These are phyloP conservation scores for Fusarium sp. DNA, from an alignment of 2,329 filamentous ascomycete species.

Conservation along the genomic window DNA sequence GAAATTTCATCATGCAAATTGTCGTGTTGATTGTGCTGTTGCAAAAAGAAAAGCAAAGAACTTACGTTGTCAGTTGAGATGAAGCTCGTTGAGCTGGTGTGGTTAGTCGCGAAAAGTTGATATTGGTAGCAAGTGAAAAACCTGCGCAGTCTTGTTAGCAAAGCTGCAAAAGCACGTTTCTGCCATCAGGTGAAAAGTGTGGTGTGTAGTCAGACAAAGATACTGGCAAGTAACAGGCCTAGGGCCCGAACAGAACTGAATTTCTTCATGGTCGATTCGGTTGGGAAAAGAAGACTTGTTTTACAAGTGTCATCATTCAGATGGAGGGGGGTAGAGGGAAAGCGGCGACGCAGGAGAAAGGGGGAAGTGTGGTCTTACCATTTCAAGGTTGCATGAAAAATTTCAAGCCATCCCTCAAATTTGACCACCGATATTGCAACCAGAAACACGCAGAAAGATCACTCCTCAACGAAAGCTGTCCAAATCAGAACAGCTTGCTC, in stretches of 20 bases:
- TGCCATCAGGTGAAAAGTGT: constrained; percentile 12
- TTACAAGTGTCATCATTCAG: constrained; percentile 78
- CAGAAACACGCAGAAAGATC: background rate
- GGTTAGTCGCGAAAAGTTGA: constrained; percentile 11
- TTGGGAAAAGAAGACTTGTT: constrained; percentile 87
- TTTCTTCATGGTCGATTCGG: constrained; percentile 90
- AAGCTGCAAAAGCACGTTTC: constrained; percentile 11
- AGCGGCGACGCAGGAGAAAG: constrained; percentile 34
- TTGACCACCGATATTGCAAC: constrained; percentile 3
- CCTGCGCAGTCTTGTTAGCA: constrained; percentile 40
- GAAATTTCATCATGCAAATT: constrained; percentile 76
- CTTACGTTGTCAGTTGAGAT: constrained; percentile 28
- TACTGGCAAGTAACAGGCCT: constrained; percentile 94
- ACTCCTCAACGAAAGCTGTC: constrained; percentile 11
- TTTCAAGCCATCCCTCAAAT: constrained; percentile 12
- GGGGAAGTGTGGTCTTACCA: constrained; percentile 41
- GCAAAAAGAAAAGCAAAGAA: constrained; percentile 16
- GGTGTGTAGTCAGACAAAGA: constrained; percentile 75
- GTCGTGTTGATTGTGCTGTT: constrained; percentile 2
- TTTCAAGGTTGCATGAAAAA: constrained; percentile 12
- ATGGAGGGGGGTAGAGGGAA: constrained; percentile 25
- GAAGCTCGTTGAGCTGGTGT: constrained; percentile 15
- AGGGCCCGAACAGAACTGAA: constrained; percentile 74
- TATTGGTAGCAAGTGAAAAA: constrained; percentile 15
- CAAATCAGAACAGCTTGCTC: constrained; percentile 33